phyloP scores from a whole-genome alignment of 345 rosid genomes.

The Euphorbia peplus region DNA sequence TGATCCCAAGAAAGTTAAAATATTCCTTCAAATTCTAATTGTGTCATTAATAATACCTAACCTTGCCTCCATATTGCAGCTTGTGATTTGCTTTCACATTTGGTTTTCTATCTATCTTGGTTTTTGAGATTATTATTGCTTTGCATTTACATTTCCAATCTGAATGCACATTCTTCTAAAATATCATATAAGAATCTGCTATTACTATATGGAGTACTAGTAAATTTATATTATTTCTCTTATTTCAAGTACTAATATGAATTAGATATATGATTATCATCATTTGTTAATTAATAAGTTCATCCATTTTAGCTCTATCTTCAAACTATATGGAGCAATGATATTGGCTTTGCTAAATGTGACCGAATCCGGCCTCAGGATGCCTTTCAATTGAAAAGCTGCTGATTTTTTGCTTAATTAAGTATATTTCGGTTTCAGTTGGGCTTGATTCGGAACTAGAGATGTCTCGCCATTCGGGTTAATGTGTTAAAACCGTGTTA shows the following conservation, averaged over 20 bases:
- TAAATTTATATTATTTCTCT: constrained; percentile 3
- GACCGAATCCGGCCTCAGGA: constrained; percentile 14
- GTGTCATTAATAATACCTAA: not conserved
- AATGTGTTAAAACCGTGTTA: no score
- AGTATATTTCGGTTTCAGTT: not conserved
- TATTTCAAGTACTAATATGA: not conserved
- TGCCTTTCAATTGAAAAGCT: constrained; percentile 5
- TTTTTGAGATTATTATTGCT: not conserved
- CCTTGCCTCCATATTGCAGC: not conserved
- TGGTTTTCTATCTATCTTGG: not conserved
- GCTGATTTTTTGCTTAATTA: constrained; percentile 1
- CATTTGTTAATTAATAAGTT: not conserved
- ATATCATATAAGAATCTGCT: constrained; percentile 7
- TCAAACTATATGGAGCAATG: constrained; percentile 7
- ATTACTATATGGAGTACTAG: not conserved
- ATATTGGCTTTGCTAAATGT: constrained; percentile 13
- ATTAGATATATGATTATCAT: not conserved
- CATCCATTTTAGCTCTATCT: not conserved
- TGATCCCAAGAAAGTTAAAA: constrained; percentile 21
- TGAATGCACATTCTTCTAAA: constrained; percentile 10
- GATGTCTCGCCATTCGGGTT: no score
- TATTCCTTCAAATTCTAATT: not conserved
- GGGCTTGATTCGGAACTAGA: constrained; percentile 6
- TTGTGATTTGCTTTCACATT: constrained; percentile 1
- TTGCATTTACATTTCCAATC: constrained; percentile 3